Base-by-base conservation (phyloP, 345 rosid species). In the Pistacia atlantica region DNA sequence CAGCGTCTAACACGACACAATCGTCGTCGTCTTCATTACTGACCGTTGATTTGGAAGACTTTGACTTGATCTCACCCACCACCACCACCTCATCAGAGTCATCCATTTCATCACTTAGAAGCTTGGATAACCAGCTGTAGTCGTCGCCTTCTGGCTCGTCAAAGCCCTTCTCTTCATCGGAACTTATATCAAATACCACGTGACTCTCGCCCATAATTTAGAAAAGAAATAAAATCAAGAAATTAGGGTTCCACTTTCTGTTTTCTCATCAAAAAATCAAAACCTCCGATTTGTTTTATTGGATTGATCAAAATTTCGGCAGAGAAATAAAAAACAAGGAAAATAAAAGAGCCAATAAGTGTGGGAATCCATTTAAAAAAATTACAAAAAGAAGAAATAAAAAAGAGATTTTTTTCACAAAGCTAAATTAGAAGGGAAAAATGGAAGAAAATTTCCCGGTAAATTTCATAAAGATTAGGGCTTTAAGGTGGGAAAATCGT, bases 1-100 rank as follows among this genome's bases (percentile, higher is more conserved):
- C 90, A 8, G 85, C 82, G 8, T 89, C 91, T 75, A 91, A 80
- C 67, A 91, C 57, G 14, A 91, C 83, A 70, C 90, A 91, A 77
- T 91, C 95, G 49, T 86, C 90, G 42, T 90, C 91, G 22, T 77
- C 87, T 3, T 69, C 82, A 28, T 16, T 33, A 60, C 16, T 58
- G 12, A 48, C 72, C 48, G 60, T 28, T 42, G 38, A 58, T 61
- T 83, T 75, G 16, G 79, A 74, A 0, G 80, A 57, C 72, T 64
- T 79, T 12, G 78, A 58, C 75, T 77, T 89, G 74, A 83, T 74
- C 85, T 87, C 92, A 55, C 86, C 87, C 46, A 90, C 81, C 38
- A 89, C 82, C 65, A 83, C 83, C 25, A 89, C 89, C 35, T 86
- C 91, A 58, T 90, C 92, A 18, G 80, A 57, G 69, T 74, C 84